These are phyloP conservation scores for Euphorbia schlechtendalii DNA, from an alignment of 441 rosid genomes.

Conservation along the genomic window DNA sequence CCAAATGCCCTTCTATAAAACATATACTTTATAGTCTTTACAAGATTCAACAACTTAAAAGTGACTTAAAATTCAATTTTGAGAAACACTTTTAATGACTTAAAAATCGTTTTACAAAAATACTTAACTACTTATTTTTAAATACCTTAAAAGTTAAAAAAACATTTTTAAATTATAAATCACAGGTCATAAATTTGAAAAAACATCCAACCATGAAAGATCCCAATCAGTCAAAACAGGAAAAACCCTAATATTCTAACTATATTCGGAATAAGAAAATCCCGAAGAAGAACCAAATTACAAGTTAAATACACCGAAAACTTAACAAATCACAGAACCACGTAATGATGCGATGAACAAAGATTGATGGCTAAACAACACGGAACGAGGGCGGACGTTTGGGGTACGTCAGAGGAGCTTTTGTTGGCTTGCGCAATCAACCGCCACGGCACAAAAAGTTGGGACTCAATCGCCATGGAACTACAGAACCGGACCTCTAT, in stretches of 20 bases:
- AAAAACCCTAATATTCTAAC: slow-evolving; percentile 25
- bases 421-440: slow-evolving; percentile 42
- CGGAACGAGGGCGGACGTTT: slow-evolving; percentile 11
- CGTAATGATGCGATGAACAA: background rate
- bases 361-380: slow-evolving; percentile 25
- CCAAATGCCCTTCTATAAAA: no score
- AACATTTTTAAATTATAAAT: no score
- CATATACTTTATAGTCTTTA: no score
- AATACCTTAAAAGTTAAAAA: no score
- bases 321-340: background rate
- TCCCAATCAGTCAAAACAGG: slow-evolving; percentile 14
- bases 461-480: no score
- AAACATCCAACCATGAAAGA: slow-evolving; percentile 9
- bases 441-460: slow-evolving; percentile 33
- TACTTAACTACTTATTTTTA: no score
- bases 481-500: no score
- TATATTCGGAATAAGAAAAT: background rate
- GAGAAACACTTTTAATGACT: no score
- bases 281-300: slow-evolving; percentile 3
- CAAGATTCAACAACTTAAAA: no score
- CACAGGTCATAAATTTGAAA: no score
- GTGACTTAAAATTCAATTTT: no score
- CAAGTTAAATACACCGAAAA: background rate
- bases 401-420: slow-evolving; percentile 44
- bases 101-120: no score